A percentile compares a stretch with the other conserved stretches of the same genome.
phyloP scores from a whole-genome alignment of 164 flowering plant species.

The Tetrastigma voinierianum region DNA sequence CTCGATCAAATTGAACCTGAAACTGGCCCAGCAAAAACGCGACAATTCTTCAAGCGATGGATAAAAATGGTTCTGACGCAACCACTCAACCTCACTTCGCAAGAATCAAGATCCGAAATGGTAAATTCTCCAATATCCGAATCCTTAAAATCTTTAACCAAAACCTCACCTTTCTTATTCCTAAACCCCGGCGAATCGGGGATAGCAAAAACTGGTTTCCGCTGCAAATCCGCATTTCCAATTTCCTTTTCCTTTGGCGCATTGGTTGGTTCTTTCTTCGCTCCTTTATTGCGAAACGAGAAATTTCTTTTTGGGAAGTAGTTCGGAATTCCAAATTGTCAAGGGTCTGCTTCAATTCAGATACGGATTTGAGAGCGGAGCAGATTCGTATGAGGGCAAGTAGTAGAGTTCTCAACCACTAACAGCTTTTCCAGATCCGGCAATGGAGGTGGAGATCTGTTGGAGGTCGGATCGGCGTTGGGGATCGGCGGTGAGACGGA shows the following conservation, averaged over 20 bases:
- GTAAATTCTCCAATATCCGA: conserved; percentile 65
- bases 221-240: conserved; percentile 2
- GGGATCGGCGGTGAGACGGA: conserved; percentile 14
- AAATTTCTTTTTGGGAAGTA: conserved; percentile 80
- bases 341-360: conserved; percentile 57
- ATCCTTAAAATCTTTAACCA: conserved; percentile 44
- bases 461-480: conserved; percentile 35
- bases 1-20: conserved; percentile 76
- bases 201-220: conserved; percentile 13
- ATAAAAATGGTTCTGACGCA: conserved; percentile 61
- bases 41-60: conserved; percentile 58
- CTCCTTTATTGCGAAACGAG: conserved; percentile 57
- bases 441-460: conserved; percentile 39
- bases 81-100: conserved; percentile 69
- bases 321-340: conserved; percentile 35
- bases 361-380: conserved; percentile 58
- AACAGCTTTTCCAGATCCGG: conserved; percentile 70
- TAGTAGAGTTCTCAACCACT: conserved; percentile 77
- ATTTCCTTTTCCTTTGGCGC: conserved; percentile 8
- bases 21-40: conserved; percentile 73
- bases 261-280: conserved; percentile 23
- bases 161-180: conserved; percentile 33
- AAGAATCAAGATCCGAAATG: conserved; percentile 58
- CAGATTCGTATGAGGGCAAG: conserved; percentile 86
- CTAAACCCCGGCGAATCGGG: conserved; percentile 69